Evolutionary conservation across 129 eudicot genomes (phyloP).

Genomic region (Lonicera japonica): DNA sequence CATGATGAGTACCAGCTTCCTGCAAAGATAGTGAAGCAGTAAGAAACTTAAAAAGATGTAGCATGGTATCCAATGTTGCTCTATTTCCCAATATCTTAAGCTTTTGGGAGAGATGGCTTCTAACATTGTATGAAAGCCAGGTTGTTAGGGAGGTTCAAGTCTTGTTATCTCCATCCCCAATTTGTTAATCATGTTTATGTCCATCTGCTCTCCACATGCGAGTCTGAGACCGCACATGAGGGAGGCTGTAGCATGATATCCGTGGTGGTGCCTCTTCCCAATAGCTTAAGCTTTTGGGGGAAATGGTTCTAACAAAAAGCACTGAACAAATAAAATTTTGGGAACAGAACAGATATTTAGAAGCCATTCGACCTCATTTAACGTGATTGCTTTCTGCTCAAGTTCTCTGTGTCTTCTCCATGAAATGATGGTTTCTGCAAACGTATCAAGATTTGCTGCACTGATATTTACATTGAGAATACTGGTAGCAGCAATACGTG

Average conservation of each 20-base stretch:
- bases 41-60: constrained; percentile 13
- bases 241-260: constrained; percentile 12
- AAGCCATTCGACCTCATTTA: constrained; percentile 50
- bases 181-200: no score
- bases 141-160: no score
- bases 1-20: constrained; percentile 43
- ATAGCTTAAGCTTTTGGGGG: no score
- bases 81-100: no score
- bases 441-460: constrained; percentile 81
- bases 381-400: constrained; percentile 78
- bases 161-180: no score
- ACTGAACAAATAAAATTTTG: not conserved
- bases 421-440: constrained; percentile 62
- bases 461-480: constrained; percentile 72
- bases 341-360: not conserved
- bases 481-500: constrained; percentile 89
- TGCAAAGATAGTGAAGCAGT: constrained; percentile 18
- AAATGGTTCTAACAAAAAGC: no score
- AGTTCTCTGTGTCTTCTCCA: constrained; percentile 87
- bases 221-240: no score
- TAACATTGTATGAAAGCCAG: no score
- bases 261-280: not conserved
- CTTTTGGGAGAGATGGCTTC: no score
- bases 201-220: no score
- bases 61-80: constrained; percentile 7